Conservation (phyloP, 345 rosid species). For the Kandelia obovata region DNA sequence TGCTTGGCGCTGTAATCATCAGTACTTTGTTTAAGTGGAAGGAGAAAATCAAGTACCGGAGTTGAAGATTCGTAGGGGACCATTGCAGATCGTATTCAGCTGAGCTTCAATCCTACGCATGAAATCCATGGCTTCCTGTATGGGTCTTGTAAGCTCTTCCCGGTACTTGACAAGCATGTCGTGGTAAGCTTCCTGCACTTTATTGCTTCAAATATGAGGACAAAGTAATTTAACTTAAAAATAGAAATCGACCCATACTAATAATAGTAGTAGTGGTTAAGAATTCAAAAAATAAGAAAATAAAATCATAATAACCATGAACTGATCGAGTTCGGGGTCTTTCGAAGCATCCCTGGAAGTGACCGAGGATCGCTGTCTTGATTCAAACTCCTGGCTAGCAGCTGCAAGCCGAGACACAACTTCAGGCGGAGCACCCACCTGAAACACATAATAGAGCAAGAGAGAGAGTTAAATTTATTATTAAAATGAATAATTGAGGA, state of each 20-base stretch:
- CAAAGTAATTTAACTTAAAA: neutral
- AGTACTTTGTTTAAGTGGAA: neutral
- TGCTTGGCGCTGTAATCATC: too few relatives aligned
- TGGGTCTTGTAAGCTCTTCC: conserved; percentile 84
- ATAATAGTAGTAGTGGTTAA: neutral
- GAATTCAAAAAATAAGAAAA: neutral
- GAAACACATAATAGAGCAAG: conserved; percentile 2
- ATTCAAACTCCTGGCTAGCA: conserved; percentile 72
- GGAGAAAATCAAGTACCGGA: conserved; percentile 43
- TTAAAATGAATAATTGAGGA: neutral
- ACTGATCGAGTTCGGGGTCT: conserved; percentile 97
- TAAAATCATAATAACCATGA: conserved; percentile 54
- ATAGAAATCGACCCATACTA: neutral
- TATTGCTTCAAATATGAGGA: neutral
- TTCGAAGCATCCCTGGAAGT: conserved; percentile 42
- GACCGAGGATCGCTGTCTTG: conserved; percentile 50
- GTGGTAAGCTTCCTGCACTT: conserved; percentile 79
- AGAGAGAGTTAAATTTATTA: neutral
- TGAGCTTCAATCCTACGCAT: conserved; percentile 93
- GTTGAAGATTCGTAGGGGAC: conserved; percentile 69
- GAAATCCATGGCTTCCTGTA: conserved; percentile 98
- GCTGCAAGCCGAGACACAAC: conserved; percentile 62
- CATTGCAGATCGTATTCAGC: conserved; percentile 67
- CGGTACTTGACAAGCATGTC: conserved; percentile 94
- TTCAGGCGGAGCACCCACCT: conserved; percentile 98